Conservation (phyloP, 192 early-diverging fungal genomes). For the Umbelopsis ramanniana region DNA sequence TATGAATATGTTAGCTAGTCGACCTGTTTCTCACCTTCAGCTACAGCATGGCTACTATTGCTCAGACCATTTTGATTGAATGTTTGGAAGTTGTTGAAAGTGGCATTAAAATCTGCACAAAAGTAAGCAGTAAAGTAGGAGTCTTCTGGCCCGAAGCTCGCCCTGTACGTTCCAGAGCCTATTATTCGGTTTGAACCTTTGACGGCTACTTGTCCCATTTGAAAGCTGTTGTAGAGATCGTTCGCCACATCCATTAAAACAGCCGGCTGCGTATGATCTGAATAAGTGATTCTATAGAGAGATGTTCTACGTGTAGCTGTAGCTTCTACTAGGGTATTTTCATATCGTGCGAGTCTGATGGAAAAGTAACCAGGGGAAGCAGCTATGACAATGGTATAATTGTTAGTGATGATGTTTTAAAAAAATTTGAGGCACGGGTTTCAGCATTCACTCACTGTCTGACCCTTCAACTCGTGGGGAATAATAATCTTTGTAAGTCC, state of each 20-base stretch:
- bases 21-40: neutral
- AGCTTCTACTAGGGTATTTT: neutral
- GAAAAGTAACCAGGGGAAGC: slow-evolving; percentile 5
- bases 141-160: neutral
- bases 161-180: neutral
- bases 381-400: neutral
- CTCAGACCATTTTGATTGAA: slow-evolving; percentile 26
- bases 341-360: neutral
- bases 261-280: neutral
- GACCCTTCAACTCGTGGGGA: neutral
- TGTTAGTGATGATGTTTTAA: neutral
- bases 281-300: neutral
- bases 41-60: neutral
- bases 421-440: neutral
- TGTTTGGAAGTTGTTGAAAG: slow-evolving; percentile 22
- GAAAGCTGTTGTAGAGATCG: neutral
- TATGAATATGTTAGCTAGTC: neutral
- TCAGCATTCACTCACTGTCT: neutral
- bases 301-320: slow-evolving; percentile 7
- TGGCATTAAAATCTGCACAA: slow-evolving; percentile 25
- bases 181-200: neutral
- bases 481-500: slow-evolving; percentile 12
- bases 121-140: slow-evolving; percentile 23
- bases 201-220: neutral
- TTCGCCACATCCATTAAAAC: neutral